phyloP scores from a whole-genome alignment of 148 eudicot species.

The Hydrangea macrophylla region DNA sequence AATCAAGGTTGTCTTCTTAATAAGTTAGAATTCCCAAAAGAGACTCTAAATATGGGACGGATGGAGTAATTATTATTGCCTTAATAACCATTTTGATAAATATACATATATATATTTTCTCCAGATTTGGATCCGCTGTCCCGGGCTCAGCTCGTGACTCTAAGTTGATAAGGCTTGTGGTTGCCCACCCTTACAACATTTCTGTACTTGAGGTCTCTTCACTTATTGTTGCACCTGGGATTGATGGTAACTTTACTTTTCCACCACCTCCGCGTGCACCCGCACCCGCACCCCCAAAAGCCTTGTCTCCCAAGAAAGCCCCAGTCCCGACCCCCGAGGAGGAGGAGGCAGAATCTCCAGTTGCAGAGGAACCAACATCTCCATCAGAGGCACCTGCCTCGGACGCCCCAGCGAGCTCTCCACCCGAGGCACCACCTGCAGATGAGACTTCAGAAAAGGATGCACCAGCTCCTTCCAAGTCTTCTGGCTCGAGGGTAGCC shows the following conservation, averaged over 20 bases:
- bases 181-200: conserved; percentile 17
- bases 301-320: not conserved
- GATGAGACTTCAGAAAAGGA: no score
- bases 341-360: not conserved
- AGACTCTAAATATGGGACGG: no score
- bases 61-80: no score
- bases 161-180: conserved; percentile 2
- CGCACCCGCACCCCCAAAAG: not conserved
- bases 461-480: no score
- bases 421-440: conserved; percentile 4
- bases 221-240: conserved; percentile 14
- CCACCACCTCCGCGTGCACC: conserved; percentile 9
- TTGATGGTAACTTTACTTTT: not conserved
- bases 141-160: not conserved
- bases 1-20: no score
- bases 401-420: conserved; percentile 11
- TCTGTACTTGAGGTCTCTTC: conserved; percentile 21
- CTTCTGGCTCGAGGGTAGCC: no score
- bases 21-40: no score
- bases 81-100: no score
- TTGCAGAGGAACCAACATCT: not conserved
- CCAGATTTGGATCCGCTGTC: conserved; percentile 18
- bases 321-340: not conserved
- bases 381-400: not conserved
- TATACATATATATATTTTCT: no score